Conservation (phyloP, 2,329 filamentous ascomycete species). For the Hypocrella siamensis region DNA sequence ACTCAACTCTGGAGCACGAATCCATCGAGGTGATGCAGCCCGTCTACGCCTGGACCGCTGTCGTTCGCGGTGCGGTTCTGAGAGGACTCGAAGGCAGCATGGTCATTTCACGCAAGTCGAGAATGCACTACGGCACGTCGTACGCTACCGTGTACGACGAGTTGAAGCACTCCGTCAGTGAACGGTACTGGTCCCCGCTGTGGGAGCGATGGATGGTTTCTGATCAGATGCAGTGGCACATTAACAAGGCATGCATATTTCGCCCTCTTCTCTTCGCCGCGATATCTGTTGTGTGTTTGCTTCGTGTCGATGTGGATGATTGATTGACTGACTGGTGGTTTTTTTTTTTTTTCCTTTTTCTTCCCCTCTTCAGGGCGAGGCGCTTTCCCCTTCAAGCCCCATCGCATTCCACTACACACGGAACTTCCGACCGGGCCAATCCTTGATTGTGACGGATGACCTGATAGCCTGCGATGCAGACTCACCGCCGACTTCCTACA, state of each 20-base stretch:
- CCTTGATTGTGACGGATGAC: slow-evolving; percentile 64
- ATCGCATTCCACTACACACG: slow-evolving; percentile 77
- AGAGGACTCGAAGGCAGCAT: slow-evolving; percentile 64
- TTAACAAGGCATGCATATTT: slow-evolving; percentile 40
- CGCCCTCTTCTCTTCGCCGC: background rate
- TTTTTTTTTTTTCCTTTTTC: slow-evolving; percentile 4
- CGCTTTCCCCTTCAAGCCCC: slow-evolving; percentile 56
- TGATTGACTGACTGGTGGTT: background rate
- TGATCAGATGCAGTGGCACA: slow-evolving; percentile 77
- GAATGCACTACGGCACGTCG: slow-evolving; percentile 66
- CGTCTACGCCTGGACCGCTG: slow-evolving; percentile 68
- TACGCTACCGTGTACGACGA: slow-evolving; percentile 73
- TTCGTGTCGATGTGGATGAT: too few species aligned
- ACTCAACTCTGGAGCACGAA: slow-evolving; percentile 29
- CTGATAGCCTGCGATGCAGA: slow-evolving; percentile 62
- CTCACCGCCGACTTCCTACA: slow-evolving; percentile 43
- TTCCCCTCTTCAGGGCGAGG: slow-evolving; percentile 41
- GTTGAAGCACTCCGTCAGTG: slow-evolving; percentile 53
- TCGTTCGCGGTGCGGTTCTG: slow-evolving; percentile 62
- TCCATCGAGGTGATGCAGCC: slow-evolving; percentile 70
- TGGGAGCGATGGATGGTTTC: slow-evolving; percentile 77
- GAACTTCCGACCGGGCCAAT: slow-evolving; percentile 68
- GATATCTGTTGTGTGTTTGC: too few species aligned
- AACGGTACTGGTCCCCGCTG: slow-evolving; percentile 64
- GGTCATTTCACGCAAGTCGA: slow-evolving; percentile 58